Evolutionary conservation across 1,284 basidiomycete species (phyloP).

Genomic region (Tremellales sp.): DNA sequence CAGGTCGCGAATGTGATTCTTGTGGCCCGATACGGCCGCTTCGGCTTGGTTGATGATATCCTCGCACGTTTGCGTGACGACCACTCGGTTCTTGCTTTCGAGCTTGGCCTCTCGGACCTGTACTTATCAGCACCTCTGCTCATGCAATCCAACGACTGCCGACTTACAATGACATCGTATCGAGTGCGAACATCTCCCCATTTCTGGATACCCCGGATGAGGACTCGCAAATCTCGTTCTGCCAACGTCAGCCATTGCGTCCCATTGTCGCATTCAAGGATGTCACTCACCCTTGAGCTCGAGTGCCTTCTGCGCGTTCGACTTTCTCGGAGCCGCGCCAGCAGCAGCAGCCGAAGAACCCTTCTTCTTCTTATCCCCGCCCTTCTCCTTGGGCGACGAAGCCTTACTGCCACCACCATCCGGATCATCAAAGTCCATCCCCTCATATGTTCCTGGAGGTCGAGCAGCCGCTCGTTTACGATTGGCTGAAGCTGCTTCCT

Average conservation of each 20-base stretch:
- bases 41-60: conserved; percentile 86
- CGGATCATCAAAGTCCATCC: conserved; percentile 79
- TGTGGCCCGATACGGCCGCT: conserved; percentile 77
- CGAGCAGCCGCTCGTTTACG: conserved; percentile 80
- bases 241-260: neutral
- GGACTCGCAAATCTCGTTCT: conserved; percentile 91
- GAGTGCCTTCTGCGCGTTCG: conserved; percentile 85
- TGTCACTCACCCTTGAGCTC: conserved; percentile 66
- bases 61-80: conserved; percentile 87
- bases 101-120: conserved; percentile 89
- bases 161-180: conserved; percentile 84
- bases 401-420: conserved; percentile 49
- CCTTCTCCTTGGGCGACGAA: conserved; percentile 48
- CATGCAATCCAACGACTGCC: neutral
- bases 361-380: conserved; percentile 33
- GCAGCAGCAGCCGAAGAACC: conserved; percentile 11
- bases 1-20: conserved; percentile 69
- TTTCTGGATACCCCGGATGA: conserved; percentile 91
- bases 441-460: conserved; percentile 68
- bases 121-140: neutral
- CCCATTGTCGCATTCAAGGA: conserved; percentile 1
- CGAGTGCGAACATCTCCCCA: conserved; percentile 97
- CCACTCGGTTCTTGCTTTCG: conserved; percentile 86
- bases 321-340: conserved; percentile 45
- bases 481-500: conserved; percentile 53